Evolutionary conservation across 2,329 filamentous ascomycete genomes (phyloP).

Genomic region (Fusarium paranaense): DNA sequence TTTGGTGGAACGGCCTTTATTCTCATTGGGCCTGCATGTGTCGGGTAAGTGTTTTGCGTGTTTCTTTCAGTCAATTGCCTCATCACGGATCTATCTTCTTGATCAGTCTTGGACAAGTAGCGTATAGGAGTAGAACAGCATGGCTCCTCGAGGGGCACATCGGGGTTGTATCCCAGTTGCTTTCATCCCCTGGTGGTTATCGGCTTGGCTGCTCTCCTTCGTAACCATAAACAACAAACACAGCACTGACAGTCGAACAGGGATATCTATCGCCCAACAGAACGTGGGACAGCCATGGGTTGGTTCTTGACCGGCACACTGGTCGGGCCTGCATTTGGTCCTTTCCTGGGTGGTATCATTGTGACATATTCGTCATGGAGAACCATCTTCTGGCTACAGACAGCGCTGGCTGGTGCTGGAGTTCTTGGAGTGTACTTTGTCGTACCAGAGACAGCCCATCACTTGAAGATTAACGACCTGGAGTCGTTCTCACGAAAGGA

Average conservation of each 20-base stretch:
- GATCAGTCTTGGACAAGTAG: neutral
- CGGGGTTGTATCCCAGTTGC: no score
- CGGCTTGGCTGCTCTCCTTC: neutral
- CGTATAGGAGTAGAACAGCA: neutral
- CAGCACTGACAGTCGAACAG: constrained; percentile 44
- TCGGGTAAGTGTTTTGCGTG: constrained; percentile 61
- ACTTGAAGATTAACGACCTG: constrained; percentile 71
- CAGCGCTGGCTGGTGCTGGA: constrained; percentile 72
- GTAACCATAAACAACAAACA: neutral
- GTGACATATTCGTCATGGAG: constrained; percentile 80
- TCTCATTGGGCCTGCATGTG: constrained; percentile 76
- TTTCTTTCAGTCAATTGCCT: neutral
- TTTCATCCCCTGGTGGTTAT: neutral
- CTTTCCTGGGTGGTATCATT: constrained; percentile 80
- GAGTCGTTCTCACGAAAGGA: constrained; percentile 61
- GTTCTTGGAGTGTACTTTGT: constrained; percentile 71
- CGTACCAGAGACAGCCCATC: constrained; percentile 79
- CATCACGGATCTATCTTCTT: neutral
- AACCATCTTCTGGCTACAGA: constrained; percentile 82
- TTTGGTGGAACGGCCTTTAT: constrained; percentile 82
- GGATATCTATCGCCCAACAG: constrained; percentile 73
- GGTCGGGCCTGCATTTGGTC: constrained; percentile 77
- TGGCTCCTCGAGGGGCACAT: neutral
- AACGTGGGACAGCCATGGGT: constrained; percentile 77
- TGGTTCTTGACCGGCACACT: constrained; percentile 80